Percentiles rank a stretch among this genome's conserved stretches.
Conservation (phyloP, 352 stramenopile species). For the Phytophthora pseudosyringae region DNA sequence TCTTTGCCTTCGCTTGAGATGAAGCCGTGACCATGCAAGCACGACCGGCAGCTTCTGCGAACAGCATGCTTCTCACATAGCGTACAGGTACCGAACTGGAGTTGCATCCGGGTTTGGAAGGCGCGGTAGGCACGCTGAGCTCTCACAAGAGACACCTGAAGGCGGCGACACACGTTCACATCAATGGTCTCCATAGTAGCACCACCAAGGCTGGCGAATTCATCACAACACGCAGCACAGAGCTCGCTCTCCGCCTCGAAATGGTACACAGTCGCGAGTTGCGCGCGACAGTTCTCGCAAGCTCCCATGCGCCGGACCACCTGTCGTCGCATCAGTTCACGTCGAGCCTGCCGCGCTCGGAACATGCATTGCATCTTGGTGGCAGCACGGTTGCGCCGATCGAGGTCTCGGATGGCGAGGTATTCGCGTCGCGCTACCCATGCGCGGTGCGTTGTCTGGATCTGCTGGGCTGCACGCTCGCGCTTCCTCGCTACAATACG, state of each 20-base stretch:
- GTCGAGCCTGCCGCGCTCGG: constrained; percentile 31
- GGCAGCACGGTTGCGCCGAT: constrained; percentile 42
- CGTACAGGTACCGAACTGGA: constrained; percentile 41
- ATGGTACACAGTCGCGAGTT: constrained; percentile 45
- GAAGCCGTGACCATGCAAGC: constrained; percentile 23
- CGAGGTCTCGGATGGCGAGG: constrained; percentile 30
- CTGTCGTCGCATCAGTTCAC: constrained; percentile 42
- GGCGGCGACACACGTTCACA: constrained; percentile 40
- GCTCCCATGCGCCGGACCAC: constrained; percentile 41
- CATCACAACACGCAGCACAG: constrained; percentile 41
- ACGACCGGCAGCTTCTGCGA: constrained; percentile 49
- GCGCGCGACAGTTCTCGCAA: constrained; percentile 53
- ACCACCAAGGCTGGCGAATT: constrained; percentile 12
- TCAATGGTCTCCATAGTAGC: constrained; percentile 29
- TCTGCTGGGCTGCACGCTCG: constrained; percentile 17
- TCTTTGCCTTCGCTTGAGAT: not conserved
- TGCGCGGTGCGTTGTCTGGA: constrained; percentile 35
- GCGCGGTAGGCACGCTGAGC: constrained; percentile 50
- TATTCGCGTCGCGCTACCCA: constrained; percentile 32
- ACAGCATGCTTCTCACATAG: constrained; percentile 52
- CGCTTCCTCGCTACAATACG: constrained; percentile 14
- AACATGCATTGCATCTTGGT: constrained; percentile 57
- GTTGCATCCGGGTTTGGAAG: constrained; percentile 34
- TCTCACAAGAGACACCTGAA: constrained; percentile 27
- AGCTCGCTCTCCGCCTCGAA: constrained; percentile 38